Evolutionary conservation across 331 rosid genomes (phyloP).

Genomic region (Cucumis variabilis): DNA sequence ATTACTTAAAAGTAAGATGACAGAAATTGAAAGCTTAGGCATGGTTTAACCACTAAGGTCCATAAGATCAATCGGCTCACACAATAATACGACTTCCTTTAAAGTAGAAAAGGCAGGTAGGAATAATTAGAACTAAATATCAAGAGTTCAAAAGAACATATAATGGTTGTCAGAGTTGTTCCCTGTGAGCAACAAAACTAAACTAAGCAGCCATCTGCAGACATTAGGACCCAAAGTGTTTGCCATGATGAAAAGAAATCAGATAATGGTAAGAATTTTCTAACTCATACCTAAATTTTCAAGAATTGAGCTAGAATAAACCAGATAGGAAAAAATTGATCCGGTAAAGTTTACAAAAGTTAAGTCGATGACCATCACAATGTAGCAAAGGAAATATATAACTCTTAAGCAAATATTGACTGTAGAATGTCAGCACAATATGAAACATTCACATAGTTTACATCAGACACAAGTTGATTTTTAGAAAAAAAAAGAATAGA

Average conservation of each 20-base stretch:
- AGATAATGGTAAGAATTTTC: constrained; percentile 1
- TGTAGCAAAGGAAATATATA: neutral
- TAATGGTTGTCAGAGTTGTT: constrained; percentile 21
- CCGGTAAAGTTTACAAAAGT: constrained; percentile 20
- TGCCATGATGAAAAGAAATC: constrained; percentile 22
- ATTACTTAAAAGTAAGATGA: neutral
- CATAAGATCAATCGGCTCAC: constrained; percentile 17
- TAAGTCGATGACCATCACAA: neutral
- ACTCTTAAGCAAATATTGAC: constrained; percentile 23
- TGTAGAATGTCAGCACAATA: constrained; percentile 26
- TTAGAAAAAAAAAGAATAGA: neutral
- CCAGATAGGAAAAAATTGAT: neutral
- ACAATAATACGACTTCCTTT: neutral
- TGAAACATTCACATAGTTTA: constrained; percentile 8
- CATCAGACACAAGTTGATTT: constrained; percentile 23
- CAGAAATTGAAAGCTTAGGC: constrained; percentile 1
- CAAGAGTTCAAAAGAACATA: neutral
- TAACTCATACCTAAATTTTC: neutral
- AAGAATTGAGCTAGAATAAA: constrained; percentile 10
- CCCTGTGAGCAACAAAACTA: constrained; percentile 10
- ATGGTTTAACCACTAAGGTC: neutral
- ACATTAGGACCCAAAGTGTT: constrained; percentile 19
- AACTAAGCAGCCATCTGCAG: neutral
- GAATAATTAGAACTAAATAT: neutral
- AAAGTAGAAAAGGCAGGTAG: constrained; percentile 23